Percentiles rank a stretch among this genome's conserved stretches.
phyloP scores from a whole-genome alignment of 2,329 filamentous ascomycete species.

The Westerdykella sp. region DNA sequence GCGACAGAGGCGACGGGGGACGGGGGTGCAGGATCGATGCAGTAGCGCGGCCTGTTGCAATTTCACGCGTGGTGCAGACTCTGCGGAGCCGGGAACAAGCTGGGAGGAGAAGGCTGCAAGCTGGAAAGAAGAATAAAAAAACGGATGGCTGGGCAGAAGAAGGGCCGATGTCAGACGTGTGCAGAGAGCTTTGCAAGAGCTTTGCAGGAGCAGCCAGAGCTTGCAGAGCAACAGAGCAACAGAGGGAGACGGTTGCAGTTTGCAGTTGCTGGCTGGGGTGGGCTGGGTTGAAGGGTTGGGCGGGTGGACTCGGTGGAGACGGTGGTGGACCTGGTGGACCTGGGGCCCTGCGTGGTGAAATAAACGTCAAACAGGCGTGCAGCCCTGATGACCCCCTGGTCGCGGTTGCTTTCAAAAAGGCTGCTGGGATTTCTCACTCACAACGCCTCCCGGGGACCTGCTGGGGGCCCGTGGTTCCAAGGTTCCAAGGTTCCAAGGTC shows the following conservation, averaged over 20 bases:
- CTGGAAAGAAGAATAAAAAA: not conserved
- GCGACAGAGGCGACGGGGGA: slow-evolving; percentile 22
- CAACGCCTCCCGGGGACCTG: not conserved
- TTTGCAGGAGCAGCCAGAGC: no score
- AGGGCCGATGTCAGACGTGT: not conserved
- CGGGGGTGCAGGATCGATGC: slow-evolving; percentile 24
- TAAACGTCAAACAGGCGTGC: slow-evolving; percentile 36
- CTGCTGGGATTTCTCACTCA: no score
- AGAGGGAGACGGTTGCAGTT: no score
- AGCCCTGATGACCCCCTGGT: slow-evolving; percentile 5
- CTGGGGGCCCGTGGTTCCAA: not conserved
- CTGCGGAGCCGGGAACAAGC: not conserved
- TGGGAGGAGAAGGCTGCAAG: not conserved
- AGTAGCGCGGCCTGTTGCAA: slow-evolving; percentile 36
- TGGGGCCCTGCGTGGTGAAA: slow-evolving; percentile 20
- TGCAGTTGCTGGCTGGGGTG: no score
- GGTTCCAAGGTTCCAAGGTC: no score
- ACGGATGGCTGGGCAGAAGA: not conserved
- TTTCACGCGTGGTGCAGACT: slow-evolving; percentile 16
- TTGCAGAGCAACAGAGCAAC: no score
- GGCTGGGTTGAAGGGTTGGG: not conserved
- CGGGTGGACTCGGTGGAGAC: no score
- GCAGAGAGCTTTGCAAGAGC: no score
- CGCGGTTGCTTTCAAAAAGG: not conserved
- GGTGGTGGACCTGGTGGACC: no score